Percentiles rank a stretch among this genome's conserved stretches.
These are phyloP conservation scores for Cyclotella choctawhatcheeana DNA, from an alignment of 108 stramenopile species.

Conservation along the genomic window DNA sequence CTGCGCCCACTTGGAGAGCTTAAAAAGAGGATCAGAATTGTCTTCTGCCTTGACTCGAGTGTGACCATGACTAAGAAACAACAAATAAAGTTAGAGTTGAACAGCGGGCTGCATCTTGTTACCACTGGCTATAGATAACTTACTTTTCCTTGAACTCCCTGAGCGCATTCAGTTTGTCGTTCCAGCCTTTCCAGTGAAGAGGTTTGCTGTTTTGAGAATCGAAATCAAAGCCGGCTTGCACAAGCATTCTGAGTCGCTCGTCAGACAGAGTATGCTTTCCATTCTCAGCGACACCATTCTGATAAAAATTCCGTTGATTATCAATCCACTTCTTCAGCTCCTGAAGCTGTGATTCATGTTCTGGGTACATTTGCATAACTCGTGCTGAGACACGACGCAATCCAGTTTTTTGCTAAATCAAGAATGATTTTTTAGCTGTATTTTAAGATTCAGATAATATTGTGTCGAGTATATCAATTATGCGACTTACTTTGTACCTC, in stretches of 20 bases:
- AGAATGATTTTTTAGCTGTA: too few species aligned
- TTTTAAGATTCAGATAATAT: too few species aligned
- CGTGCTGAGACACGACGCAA: constrained; percentile 9
- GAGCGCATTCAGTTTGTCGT: constrained; percentile 21
- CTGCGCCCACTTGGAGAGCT: constrained; percentile 29
- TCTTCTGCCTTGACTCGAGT: constrained; percentile 15
- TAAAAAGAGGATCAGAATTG: constrained; percentile 8
- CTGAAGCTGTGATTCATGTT: constrained; percentile 4
- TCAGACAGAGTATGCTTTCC: constrained; percentile 20
- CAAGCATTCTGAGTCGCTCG: constrained; percentile 22
- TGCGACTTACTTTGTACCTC: constrained; percentile 2
- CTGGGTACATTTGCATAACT: constrained; percentile 16
- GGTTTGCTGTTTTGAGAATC: constrained; percentile 1
- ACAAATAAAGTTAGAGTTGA: neutral
- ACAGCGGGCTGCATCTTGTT: too few species aligned
- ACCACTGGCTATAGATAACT: too few species aligned
- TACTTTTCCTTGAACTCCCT: constrained; percentile 23
- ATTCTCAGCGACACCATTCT: constrained; percentile 15
- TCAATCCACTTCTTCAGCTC: constrained; percentile 26
- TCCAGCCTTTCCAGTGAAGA: constrained; percentile 23
- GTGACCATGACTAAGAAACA: constrained; percentile 14
- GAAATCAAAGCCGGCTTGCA: constrained; percentile 23
- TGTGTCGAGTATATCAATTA: too few species aligned
- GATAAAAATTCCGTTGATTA: constrained; percentile 16
- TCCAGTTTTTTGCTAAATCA: constrained; percentile 8